Percentiles rank a stretch among this genome's conserved stretches.
Evolutionary conservation across 2,329 filamentous ascomycete species (phyloP).

Genomic region (Phoma herbarum): DNA sequence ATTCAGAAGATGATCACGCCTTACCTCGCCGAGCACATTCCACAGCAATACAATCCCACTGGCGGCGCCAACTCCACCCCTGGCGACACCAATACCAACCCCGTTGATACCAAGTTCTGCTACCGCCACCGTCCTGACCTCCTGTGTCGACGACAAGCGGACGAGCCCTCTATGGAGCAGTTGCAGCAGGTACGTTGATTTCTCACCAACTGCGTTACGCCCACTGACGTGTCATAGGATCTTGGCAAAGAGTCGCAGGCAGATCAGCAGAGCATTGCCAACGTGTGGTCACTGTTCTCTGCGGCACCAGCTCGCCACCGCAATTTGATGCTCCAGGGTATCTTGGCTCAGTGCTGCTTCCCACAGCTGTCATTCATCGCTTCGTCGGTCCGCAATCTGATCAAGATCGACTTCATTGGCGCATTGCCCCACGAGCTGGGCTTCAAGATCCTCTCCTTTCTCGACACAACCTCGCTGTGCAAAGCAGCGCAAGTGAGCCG

Average conservation of each 20-base stretch:
- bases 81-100: slow-evolving; percentile 60
- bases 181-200: slow-evolving; percentile 75
- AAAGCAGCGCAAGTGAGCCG: slow-evolving; percentile 94
- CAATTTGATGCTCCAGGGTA: slow-evolving; percentile 94
- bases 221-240: slow-evolving; percentile 64
- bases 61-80: slow-evolving; percentile 53
- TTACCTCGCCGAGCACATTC: slow-evolving; percentile 91
- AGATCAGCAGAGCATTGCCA: slow-evolving; percentile 94
- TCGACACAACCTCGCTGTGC: slow-evolving; percentile 93
- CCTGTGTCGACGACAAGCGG: slow-evolving; percentile 90
- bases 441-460: slow-evolving; percentile 90
- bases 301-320: slow-evolving; percentile 93
- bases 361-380: slow-evolving; percentile 94
- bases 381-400: slow-evolving; percentile 87
- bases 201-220: background rate
- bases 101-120: slow-evolving; percentile 80
- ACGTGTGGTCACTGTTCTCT: slow-evolving; percentile 98
- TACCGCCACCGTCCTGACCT: slow-evolving; percentile 94
- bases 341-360: slow-evolving; percentile 96
- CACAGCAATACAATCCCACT: slow-evolving; percentile 83
- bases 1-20: slow-evolving; percentile 83
- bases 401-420: slow-evolving; percentile 95
- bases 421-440: slow-evolving; percentile 89
- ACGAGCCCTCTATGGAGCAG: slow-evolving; percentile 95
- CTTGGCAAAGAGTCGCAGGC: slow-evolving; percentile 80